Evolutionary conservation across 2,329 filamentous ascomycete species (phyloP).

Genomic region (Pyrenophora teres): DNA sequence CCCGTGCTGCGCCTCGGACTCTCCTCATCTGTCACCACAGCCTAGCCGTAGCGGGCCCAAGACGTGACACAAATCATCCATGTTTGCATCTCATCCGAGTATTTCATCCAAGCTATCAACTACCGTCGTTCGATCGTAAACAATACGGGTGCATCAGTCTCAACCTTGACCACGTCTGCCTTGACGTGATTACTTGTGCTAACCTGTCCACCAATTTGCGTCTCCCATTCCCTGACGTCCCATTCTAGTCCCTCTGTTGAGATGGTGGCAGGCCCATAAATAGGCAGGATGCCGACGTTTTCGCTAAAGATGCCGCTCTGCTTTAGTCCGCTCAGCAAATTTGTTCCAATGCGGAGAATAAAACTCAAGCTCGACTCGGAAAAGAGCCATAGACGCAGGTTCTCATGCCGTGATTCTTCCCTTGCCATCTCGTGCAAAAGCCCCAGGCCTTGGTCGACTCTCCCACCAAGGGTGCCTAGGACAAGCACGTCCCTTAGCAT

Average conservation of each 20-base stretch:
- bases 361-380: slow-evolving; percentile 83
- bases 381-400: slow-evolving; percentile 71
- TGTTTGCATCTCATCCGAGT: neutral
- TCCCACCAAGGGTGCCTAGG: slow-evolving; percentile 82
- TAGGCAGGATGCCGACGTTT: slow-evolving; percentile 83
- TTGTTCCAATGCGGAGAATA: slow-evolving; percentile 71
- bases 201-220: slow-evolving; percentile 54
- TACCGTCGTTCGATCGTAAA: slow-evolving; percentile 53
- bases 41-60: neutral
- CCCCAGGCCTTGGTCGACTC: slow-evolving; percentile 90
- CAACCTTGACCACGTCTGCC: slow-evolving; percentile 46
- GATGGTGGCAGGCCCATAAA: slow-evolving; percentile 79
- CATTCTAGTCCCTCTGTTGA: slow-evolving; percentile 82
- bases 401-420: slow-evolving; percentile 52
- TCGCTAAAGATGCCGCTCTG: slow-evolving; percentile 65
- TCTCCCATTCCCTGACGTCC: slow-evolving; percentile 85
- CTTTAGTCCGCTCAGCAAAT: slow-evolving; percentile 68
- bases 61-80: neutral
- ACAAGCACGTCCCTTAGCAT: slow-evolving; percentile 68
- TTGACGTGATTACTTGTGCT: slow-evolving; percentile 58
- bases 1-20: neutral
- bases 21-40: slow-evolving; percentile 4
- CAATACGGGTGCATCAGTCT: slow-evolving; percentile 51
- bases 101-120: too few relatives aligned
- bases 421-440: slow-evolving; percentile 82